Base-by-base conservation (phyloP, 1,284 basidiomycete species). In the Fomitiporia mediterranea region DNA sequence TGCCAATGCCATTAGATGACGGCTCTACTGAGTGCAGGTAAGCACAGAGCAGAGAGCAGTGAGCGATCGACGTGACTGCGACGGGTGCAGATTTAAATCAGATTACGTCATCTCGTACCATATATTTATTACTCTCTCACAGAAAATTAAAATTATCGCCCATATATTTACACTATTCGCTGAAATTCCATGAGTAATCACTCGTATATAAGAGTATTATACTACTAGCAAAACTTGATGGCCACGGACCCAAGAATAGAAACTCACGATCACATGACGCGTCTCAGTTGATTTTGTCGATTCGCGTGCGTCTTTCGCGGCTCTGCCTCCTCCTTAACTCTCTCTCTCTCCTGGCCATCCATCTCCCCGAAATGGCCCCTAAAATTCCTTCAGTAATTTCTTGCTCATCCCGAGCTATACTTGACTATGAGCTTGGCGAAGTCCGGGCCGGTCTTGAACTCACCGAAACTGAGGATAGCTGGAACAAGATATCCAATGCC, bases 381-480 rank as follows among this genome's bases (percentile, higher is more conserved):
- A 62, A 58, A 56, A 55, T 64, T 30, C 64, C 64, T 0, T 37
- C 57, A 1, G 23, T 64, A 4, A 61, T 65, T 34, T 23, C 48
- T 39, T 62, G 51, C 30, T 47, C n/a, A 30, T 49, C 52, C 4
- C 17, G 25, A 40, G 35, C 6, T 2, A 42, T 43, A 13, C 25
- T 59, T 8, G 37, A 53, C 8, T 40, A 66, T 19, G 72, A 80
- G 61, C 64, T 81, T 48, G 73, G 75, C n/a, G 42, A 63, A 19
- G 64, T 81, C 27, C 74, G 73, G 51, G 62, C 69, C 37, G 70
- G 75, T 38, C 66, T 91, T 13, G 67, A 71, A 44, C 70, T 82
- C n/a, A 66, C 75, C 30, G 91, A 94, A 70, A 84, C 86, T 1
- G 91, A 94, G 67, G 89, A 94, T 38, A 83, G 82, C 2, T 94